Conservation (phyloP, 306 rosid species). For the Gastrolobium villosum region DNA sequence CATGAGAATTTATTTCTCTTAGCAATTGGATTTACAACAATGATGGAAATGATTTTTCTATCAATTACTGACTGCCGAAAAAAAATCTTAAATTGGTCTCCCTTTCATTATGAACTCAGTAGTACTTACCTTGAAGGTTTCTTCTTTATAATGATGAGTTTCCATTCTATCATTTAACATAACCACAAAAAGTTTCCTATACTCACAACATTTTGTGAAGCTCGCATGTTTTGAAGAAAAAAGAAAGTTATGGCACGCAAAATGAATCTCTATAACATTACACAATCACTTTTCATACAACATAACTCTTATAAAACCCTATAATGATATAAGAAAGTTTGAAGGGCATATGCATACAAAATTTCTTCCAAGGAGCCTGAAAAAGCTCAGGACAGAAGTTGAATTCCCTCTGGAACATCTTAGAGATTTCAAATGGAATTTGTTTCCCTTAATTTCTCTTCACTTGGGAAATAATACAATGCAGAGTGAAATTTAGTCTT, state of each 20-base stretch:
- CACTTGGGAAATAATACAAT: not conserved
- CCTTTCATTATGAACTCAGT: not conserved
- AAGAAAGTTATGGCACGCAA: too few species aligned
- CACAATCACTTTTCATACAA: too few species aligned
- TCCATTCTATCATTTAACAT: too few species aligned
- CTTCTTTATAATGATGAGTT: not conserved
- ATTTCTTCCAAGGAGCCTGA: not conserved
- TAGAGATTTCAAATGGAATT: not conserved
- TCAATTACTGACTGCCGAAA: not conserved
- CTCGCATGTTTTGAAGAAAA: too few species aligned
- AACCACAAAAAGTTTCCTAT: too few species aligned
- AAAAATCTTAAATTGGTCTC: not conserved
- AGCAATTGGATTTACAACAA: not conserved
- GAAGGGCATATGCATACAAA: slow-evolving; percentile 1
- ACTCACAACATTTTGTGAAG: too few species aligned
- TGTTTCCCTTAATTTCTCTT: not conserved
- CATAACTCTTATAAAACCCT: too few species aligned
- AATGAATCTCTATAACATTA: too few species aligned
- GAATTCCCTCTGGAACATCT: slow-evolving; percentile 1
- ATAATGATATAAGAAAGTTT: not conserved
- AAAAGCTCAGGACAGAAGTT: not conserved
- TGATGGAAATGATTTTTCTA: not conserved
- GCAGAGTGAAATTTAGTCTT: not conserved
- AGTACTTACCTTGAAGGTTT: not conserved
- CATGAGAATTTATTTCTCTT: not conserved